Conservation (phyloP, 352 stramenopile genomes). For the Aphanomyces astaci region DNA sequence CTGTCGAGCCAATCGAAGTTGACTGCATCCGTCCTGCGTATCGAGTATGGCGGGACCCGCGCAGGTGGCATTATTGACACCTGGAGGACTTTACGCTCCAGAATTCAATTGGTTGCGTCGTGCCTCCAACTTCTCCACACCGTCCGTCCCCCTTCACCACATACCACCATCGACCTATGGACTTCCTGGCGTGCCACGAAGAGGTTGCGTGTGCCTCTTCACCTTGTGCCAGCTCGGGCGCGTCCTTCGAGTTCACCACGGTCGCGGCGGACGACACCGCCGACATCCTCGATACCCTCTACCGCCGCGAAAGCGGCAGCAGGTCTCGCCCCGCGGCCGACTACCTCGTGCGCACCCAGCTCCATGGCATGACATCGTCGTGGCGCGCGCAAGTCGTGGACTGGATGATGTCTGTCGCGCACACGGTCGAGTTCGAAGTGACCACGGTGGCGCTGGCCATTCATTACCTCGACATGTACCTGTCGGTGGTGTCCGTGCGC, state of each 20-base stretch:
- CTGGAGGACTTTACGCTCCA: too few species aligned
- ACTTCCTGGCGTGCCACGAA: slow-evolving; percentile 18
- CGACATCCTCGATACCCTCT: slow-evolving; percentile 3
- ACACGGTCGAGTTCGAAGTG: slow-evolving; percentile 6
- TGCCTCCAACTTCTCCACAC: background rate
- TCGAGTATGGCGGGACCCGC: background rate
- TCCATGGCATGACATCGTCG: slow-evolving; percentile 6
- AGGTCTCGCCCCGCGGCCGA: background rate
- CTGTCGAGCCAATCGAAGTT: background rate
- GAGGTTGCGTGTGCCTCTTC: background rate
- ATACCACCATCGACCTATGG: background rate
- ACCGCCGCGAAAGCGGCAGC: background rate
- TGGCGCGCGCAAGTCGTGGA: slow-evolving; percentile 14
- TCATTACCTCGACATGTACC: slow-evolving; percentile 19
- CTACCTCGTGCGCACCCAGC: background rate
- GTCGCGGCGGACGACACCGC: background rate
- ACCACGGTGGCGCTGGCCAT: slow-evolving; percentile 10
- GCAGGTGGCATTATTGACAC: background rate
- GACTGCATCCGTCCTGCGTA: background rate
- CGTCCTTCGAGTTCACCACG: background rate
- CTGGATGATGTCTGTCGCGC: slow-evolving; percentile 11
- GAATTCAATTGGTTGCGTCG: background rate
- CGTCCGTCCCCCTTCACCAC: background rate
- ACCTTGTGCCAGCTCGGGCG: background rate
- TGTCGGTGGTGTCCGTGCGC: slow-evolving; percentile 12